Percentiles rank a stretch among this genome's conserved stretches.
Evolutionary conservation across 2,329 filamentous ascomycete genomes (phyloP).

Genomic region (Teratosphaeriaceae sp.): DNA sequence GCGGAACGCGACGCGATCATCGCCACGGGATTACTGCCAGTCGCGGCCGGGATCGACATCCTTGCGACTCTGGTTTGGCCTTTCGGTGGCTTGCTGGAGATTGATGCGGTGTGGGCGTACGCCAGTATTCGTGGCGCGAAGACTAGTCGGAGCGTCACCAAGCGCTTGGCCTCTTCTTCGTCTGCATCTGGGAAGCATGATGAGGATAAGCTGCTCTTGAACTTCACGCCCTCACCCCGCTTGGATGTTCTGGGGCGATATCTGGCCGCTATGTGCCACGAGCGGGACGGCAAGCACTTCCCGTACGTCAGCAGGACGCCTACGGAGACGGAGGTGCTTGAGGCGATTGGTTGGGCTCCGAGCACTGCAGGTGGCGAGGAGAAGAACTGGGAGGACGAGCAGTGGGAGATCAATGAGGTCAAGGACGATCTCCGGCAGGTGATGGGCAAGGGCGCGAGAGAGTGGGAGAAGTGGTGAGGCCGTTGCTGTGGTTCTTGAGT

Average conservation of each 20-base stretch:
- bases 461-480: slow-evolving; percentile 39
- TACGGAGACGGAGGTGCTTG: slow-evolving; percentile 34
- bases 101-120: slow-evolving; percentile 32
- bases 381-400: slow-evolving; percentile 39
- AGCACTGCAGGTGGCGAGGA: slow-evolving; percentile 25
- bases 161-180: slow-evolving; percentile 26
- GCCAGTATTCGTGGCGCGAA: slow-evolving; percentile 42
- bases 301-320: slow-evolving; percentile 24
- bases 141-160: slow-evolving; percentile 34
- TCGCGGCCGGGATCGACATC: slow-evolving; percentile 30
- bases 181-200: slow-evolving; percentile 19
- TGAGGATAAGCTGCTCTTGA: slow-evolving; percentile 30
- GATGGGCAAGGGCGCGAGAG: slow-evolving; percentile 34
- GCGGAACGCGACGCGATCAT: slow-evolving; percentile 38
- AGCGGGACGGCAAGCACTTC: slow-evolving; percentile 31
- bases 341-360: slow-evolving; percentile 40
- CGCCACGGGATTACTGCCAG: slow-evolving; percentile 36
- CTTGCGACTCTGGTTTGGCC: slow-evolving; percentile 31
- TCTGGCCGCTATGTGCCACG: slow-evolving; percentile 34
- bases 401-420: slow-evolving; percentile 36
- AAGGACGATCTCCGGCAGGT: slow-evolving; percentile 35
- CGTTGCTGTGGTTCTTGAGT: too few relatives aligned
- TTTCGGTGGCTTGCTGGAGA: slow-evolving; percentile 32
- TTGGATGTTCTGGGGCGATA: slow-evolving; percentile 34
- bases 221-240: slow-evolving; percentile 30